Percentiles rank a stretch among this genome's conserved stretches.
phyloP scores from a whole-genome alignment of 768 basidiomycete species.

The Amanita thiersii region DNA sequence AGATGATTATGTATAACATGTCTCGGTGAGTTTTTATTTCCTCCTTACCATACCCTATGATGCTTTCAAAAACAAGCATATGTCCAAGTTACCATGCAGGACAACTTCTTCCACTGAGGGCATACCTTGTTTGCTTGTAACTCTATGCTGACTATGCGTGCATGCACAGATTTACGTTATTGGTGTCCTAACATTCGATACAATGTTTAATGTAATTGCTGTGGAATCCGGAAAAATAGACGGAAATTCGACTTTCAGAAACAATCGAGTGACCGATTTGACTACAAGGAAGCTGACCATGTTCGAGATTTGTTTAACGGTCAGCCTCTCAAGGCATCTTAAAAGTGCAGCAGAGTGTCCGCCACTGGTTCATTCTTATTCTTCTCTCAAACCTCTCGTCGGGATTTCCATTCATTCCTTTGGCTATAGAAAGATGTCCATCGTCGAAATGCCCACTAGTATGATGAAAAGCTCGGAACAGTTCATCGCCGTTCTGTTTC shows the following conservation, averaged over 20 bases:
- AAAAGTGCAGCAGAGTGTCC: too few species aligned
- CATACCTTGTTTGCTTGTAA: conserved; percentile 6
- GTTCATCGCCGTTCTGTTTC: not conserved
- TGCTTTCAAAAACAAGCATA: conserved; percentile 62
- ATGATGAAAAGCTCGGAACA: not conserved
- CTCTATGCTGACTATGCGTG: too few species aligned
- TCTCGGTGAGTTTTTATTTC: conserved; percentile 6
- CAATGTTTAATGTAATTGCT: too few species aligned
- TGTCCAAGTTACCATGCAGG: conserved; percentile 61
- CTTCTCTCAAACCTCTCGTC: not conserved
- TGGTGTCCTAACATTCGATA: too few species aligned
- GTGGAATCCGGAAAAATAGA: too few species aligned
- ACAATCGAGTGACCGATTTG: not conserved
- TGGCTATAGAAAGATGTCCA: conserved; percentile 7
- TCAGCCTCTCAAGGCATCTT: too few species aligned
- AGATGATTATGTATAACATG: conserved; percentile 1
- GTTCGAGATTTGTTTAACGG: too few species aligned
- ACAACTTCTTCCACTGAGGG: conserved; percentile 45
- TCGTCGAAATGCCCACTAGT: not conserved
- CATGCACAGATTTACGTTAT: too few species aligned
- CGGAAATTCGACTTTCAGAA: not conserved
- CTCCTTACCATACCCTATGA: conserved; percentile 26
- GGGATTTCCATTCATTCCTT: not conserved
- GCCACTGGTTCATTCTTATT: too few species aligned
- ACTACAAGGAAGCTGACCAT: not conserved